These are phyloP conservation scores for Phytophthora fragariae DNA, from an alignment of 352 stramenopile species.

Conservation along the genomic window DNA sequence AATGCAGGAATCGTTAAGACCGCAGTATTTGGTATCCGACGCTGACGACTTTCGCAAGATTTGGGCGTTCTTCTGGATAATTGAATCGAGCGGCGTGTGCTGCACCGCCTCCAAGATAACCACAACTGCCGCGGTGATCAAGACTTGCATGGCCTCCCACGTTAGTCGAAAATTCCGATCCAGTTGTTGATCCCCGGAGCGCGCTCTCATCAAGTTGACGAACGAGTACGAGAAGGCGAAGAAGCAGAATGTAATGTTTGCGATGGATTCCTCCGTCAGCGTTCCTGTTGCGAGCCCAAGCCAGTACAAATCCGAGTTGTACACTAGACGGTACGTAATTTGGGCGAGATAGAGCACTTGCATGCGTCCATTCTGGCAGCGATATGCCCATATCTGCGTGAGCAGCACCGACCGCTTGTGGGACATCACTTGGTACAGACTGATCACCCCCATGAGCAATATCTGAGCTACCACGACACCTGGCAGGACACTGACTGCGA, in stretches of 20 bases:
- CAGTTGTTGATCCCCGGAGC: too few species aligned
- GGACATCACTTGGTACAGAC: constrained; percentile 26
- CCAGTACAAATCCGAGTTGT: neutral
- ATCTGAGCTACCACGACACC: constrained; percentile 26
- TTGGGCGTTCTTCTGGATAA: too few species aligned
- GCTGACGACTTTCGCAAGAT: too few species aligned
- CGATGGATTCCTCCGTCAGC: neutral
- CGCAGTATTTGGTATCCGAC: too few species aligned
- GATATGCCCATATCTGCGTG: constrained; percentile 33
- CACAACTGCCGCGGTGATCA: too few species aligned
- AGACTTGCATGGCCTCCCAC: too few species aligned
- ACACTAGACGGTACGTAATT: neutral
- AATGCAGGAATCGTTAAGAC: too few species aligned
- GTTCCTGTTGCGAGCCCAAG: neutral
- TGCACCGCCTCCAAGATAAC: neutral
- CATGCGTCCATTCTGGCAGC: constrained; percentile 16
- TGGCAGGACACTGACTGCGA: constrained; percentile 16
- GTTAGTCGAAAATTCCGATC: too few species aligned
- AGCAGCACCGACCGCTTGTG: constrained; percentile 24
- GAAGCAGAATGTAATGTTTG: neutral
- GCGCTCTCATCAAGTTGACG: neutral
- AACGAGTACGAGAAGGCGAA: neutral
- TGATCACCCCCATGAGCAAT: constrained; percentile 19
- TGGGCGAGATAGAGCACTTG: neutral
- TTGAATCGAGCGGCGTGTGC: too few species aligned